These are phyloP conservation scores for Blastobotrys aristatus DNA, from an alignment of 1,139 yeast species.

Conservation along the genomic window DNA sequence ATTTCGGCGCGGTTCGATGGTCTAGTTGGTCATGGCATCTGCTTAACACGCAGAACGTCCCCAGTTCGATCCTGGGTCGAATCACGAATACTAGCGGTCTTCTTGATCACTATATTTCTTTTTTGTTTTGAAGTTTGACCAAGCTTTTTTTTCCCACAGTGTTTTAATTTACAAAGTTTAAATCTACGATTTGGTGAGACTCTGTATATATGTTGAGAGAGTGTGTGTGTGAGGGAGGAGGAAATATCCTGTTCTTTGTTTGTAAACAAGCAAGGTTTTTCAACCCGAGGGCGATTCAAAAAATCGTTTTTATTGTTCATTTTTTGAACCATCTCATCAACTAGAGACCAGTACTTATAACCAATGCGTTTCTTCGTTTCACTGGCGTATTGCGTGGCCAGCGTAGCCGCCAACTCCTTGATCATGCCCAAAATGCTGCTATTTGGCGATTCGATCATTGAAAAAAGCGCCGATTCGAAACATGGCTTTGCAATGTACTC, in stretches of 20 bases:
- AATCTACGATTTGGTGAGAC: too few relatives aligned
- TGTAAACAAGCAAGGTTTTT: too few relatives aligned
- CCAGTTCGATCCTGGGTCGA: constrained; percentile 99
- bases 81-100: constrained; percentile 43
- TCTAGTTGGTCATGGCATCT: constrained; percentile 99
- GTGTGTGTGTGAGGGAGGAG: too few relatives aligned
- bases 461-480: constrained; percentile 37
- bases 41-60: constrained; percentile 99
- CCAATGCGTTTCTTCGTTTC: background rate
- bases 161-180: too few relatives aligned
- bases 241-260: too few relatives aligned
- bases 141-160: background rate
- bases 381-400: background rate
- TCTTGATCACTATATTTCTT: too few relatives aligned
- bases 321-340: too few relatives aligned
- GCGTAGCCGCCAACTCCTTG: background rate
- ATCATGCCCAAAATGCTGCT: constrained; percentile 39
- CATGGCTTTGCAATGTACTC: constrained; percentile 44
- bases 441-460: constrained; percentile 62
- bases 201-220: too few relatives aligned
- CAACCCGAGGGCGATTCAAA: too few relatives aligned
- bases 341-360: too few relatives aligned
- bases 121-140: background rate
- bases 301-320: background rate
- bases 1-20: constrained; percentile 49